Evolutionary conservation across 371 early-diverging fungal genomes (phyloP), one percentile per base, ranked within the genome.

Genomic region (Phascolomyces articulosus): DNA sequence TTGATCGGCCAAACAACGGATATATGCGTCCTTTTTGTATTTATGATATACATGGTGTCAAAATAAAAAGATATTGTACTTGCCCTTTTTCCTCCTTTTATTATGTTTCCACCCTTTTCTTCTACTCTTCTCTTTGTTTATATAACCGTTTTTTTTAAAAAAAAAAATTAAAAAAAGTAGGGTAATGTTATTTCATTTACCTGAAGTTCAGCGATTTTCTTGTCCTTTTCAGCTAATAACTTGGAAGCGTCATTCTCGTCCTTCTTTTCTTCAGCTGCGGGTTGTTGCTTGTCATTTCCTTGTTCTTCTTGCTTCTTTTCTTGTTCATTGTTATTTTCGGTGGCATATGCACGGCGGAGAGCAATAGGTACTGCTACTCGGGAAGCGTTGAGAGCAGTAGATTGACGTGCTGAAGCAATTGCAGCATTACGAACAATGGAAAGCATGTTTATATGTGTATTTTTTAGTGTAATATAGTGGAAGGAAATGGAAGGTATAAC

Each of bases 1-100:
- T 77, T 88, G 87, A 58, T 99, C 99, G 31, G 99, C 99, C 40
- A 99, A 87, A 48, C 93, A 88, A 65, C 96, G 93, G 64, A 96
- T 84, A 64, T 93, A 91, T 44, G 83, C 80, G 69, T 91, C 87
- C 91, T 92, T 65, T 21, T 49, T 24, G 16, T 40, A 18, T 60
- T 31, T 41, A 34, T 0, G 18, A 29, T 24, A 31, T 47, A 15
- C 7, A 47, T 26, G 26, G 38, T 31, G 28, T 53, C 34, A 53
- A 64, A 44, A 44, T 9, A 34, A 6, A 34, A 34, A 34, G 1
- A 2, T 11, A 21, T 26, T 55, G 24, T 34, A 23, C 9, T 18
- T 28, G 29, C 40, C 6, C 23, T 8, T 58, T 58, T 40, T 26
- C 34, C 20, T 31, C 28, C 21, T 40, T 54, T 31, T 56, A 47